Conservation (phyloP, 805 yeast genomes). For the Hanseniaspora occidentalis region DNA sequence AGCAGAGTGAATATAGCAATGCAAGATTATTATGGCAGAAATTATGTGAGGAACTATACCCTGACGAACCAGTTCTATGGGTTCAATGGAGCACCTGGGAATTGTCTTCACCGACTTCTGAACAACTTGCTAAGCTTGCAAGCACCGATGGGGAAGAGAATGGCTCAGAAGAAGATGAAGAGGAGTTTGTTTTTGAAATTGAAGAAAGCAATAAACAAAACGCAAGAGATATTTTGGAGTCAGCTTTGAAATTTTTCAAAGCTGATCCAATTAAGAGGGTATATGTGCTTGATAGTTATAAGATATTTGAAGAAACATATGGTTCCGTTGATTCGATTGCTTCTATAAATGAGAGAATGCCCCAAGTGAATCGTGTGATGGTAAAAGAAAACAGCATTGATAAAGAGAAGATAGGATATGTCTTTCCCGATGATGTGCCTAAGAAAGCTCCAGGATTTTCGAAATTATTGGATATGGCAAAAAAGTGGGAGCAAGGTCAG, state of each 20-base stretch:
- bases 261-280: slow-evolving; percentile 33
- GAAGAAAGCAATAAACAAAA: slow-evolving; percentile 37
- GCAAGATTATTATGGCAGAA: slow-evolving; percentile 40
- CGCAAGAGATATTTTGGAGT: slow-evolving; percentile 44
- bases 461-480: slow-evolving; percentile 35
- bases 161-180: slow-evolving; percentile 31
- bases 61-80: slow-evolving; percentile 35
- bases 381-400: slow-evolving; percentile 30
- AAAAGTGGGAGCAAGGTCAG: slow-evolving; percentile 31
- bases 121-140: slow-evolving; percentile 31
- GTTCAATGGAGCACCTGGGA: slow-evolving; percentile 62
- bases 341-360: slow-evolving; percentile 35
- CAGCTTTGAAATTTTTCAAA: slow-evolving; percentile 37
- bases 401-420: slow-evolving; percentile 45
- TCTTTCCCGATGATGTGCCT: slow-evolving; percentile 51
- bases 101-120: slow-evolving; percentile 44
- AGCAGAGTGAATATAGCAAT: slow-evolving; percentile 40
- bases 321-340: slow-evolving; percentile 35
- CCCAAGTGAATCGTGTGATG: slow-evolving; percentile 32
- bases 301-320: slow-evolving; percentile 49
- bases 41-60: slow-evolving; percentile 24
- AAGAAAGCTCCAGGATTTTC: slow-evolving; percentile 14
- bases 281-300: slow-evolving; percentile 46
- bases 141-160: slow-evolving; percentile 17
- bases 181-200: slow-evolving; percentile 38